Evolutionary conservation across 2,329 filamentous ascomycete genomes (phyloP).

Genomic region (Rutstroemia sp.): DNA sequence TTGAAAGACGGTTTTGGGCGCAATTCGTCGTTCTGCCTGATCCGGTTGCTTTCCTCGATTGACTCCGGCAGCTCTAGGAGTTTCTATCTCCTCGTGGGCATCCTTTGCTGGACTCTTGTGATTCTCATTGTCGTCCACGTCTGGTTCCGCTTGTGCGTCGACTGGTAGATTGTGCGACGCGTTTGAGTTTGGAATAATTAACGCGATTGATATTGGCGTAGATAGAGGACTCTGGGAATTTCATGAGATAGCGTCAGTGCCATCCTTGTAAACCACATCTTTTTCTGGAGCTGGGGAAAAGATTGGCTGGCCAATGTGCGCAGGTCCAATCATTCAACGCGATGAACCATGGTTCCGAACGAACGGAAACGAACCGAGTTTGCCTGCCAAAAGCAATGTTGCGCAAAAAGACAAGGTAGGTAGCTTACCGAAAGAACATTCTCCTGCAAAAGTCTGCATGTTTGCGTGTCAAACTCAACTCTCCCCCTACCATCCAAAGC

Average conservation of each 20-base stretch:
- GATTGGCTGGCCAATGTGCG: too few relatives aligned
- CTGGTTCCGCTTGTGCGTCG: not conserved
- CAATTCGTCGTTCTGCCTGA: not conserved
- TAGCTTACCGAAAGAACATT: constrained; percentile 15
- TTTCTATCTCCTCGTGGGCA: not conserved
- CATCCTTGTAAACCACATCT: not conserved
- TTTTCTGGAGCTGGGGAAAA: not conserved
- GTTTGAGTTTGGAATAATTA: not conserved
- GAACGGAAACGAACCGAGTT: not conserved
- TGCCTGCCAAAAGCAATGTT: not conserved
- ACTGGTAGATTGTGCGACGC: not conserved
- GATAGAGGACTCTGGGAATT: not conserved
- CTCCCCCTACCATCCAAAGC: constrained; percentile 8
- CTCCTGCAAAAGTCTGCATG: constrained; percentile 10
- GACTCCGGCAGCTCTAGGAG: not conserved
- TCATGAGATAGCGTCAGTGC: constrained; percentile 4
- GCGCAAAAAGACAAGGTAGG: not conserved
- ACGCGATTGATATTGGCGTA: not conserved
- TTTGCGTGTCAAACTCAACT: constrained; percentile 17
- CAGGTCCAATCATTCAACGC: too few relatives aligned
- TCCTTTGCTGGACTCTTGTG: not conserved
- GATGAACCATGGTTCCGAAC: too few relatives aligned
- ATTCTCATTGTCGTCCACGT: not conserved
- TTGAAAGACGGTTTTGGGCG: not conserved
- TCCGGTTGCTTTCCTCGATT: not conserved